Evolutionary conservation across 2,329 filamentous ascomycete genomes (phyloP).

Genomic region (Colletotrichum endophyticum): DNA sequence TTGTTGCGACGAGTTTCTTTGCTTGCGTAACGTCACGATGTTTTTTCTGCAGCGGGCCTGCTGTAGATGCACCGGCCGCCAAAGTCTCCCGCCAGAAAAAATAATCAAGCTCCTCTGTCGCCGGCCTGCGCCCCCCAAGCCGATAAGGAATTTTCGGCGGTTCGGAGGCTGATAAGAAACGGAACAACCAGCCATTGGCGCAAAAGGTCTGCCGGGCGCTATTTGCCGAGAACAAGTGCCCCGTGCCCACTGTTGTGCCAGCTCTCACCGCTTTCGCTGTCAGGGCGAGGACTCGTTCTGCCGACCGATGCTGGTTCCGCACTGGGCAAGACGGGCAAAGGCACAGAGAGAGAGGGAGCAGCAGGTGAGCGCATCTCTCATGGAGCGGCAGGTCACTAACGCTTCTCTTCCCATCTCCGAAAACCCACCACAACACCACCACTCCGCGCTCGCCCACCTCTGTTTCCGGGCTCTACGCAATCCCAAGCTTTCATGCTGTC

Average conservation of each 20-base stretch:
- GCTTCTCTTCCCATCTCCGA: slow-evolving; percentile 21
- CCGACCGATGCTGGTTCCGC: slow-evolving; percentile 23
- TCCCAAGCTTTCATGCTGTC: slow-evolving; percentile 15
- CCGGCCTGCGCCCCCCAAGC: not conserved
- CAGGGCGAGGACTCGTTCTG: slow-evolving; percentile 21
- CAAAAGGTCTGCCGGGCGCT: slow-evolving; percentile 13
- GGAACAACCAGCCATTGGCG: slow-evolving; percentile 18
- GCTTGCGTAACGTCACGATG: not conserved
- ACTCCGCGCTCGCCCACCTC: slow-evolving; percentile 6
- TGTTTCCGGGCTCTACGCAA: not conserved
- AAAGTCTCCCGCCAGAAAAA: not conserved
- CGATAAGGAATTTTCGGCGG: slow-evolving; percentile 12
- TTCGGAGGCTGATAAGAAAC: slow-evolving; percentile 12
- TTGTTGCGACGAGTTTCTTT: slow-evolving; percentile 4
- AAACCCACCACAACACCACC: slow-evolving; percentile 23
- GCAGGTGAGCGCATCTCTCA: slow-evolving; percentile 24
- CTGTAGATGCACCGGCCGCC: slow-evolving; percentile 10
- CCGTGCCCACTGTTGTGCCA: slow-evolving; percentile 19
- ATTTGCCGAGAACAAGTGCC: slow-evolving; percentile 20
- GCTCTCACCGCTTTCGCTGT: slow-evolving; percentile 22
- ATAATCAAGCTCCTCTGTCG: slow-evolving; percentile 10
- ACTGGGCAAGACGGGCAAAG: slow-evolving; percentile 14
- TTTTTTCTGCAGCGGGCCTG: slow-evolving; percentile 3
- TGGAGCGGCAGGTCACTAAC: slow-evolving; percentile 23
- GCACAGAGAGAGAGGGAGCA: slow-evolving; percentile 15